Evolutionary conservation across 106 monocot species (phyloP).

Genomic region (Posidonia australis): DNA sequence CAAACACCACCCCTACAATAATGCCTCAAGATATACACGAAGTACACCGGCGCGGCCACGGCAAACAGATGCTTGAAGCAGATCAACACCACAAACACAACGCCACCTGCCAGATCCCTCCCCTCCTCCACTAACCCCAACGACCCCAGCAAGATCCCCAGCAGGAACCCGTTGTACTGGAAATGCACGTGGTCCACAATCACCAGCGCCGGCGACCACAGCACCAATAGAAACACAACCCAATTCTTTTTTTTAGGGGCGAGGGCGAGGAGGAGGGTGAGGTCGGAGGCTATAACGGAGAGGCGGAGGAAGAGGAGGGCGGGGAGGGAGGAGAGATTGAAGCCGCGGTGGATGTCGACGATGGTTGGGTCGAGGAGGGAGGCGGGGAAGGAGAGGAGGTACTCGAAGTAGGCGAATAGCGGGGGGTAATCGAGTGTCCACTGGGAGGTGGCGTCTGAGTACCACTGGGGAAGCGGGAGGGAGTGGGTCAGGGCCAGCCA

Average conservation of each 20-base stretch:
- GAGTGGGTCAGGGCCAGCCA: slow-evolving; percentile 84
- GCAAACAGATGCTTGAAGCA: slow-evolving; percentile 90
- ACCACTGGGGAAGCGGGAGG: slow-evolving; percentile 67
- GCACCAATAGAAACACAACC: slow-evolving; percentile 10
- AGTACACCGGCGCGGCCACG: slow-evolving; percentile 85
- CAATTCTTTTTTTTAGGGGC: background rate
- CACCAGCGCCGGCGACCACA: slow-evolving; percentile 68
- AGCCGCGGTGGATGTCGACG: slow-evolving; percentile 15
- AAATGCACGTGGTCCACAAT: slow-evolving; percentile 93
- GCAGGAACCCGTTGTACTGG: slow-evolving; percentile 80
- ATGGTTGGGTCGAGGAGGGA: slow-evolving; percentile 36
- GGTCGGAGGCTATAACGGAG: slow-evolving; percentile 43
- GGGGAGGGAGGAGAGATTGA: slow-evolving; percentile 16
- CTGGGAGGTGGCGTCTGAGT: slow-evolving; percentile 47
- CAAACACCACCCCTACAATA: slow-evolving; percentile 43
- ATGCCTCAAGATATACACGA: slow-evolving; percentile 76
- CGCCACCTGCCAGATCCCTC: slow-evolving; percentile 54
- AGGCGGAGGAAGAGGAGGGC: slow-evolving; percentile 52
- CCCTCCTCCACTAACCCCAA: slow-evolving; percentile 47
- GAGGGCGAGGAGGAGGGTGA: slow-evolving; percentile 38
- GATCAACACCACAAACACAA: slow-evolving; percentile 57
- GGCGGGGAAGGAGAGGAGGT: slow-evolving; percentile 63
- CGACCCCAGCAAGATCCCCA: slow-evolving; percentile 63
- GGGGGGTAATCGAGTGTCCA: slow-evolving; percentile 99
- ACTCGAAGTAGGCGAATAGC: slow-evolving; percentile 78